Evolutionary conservation across 495 filamentous ascomycete species (phyloP).

Genomic region (Emericellopsis terricola): DNA sequence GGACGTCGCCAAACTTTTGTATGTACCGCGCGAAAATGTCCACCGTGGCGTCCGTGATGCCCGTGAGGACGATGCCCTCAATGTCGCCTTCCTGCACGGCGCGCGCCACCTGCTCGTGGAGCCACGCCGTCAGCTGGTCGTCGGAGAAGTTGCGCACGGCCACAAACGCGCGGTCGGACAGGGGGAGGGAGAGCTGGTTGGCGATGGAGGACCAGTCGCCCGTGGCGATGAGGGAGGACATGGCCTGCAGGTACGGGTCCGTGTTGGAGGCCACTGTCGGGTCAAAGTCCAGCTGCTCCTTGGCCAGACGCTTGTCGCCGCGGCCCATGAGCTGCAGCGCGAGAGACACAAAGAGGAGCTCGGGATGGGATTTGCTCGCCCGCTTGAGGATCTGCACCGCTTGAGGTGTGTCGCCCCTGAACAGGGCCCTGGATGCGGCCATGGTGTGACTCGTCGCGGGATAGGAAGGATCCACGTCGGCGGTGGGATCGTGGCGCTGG

Average conservation of each 20-base stretch:
- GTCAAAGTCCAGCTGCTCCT: constrained; percentile 26
- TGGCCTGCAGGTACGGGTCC: constrained; percentile 77
- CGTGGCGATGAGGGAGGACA: constrained; percentile 80
- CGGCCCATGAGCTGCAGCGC: constrained; percentile 31
- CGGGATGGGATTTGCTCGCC: constrained; percentile 27
- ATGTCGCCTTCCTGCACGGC: constrained; percentile 63
- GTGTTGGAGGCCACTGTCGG: constrained; percentile 27
- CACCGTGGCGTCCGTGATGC: constrained; percentile 58
- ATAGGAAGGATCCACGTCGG: constrained; percentile 32
- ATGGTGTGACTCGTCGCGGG: constrained; percentile 61
- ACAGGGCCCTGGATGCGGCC: constrained; percentile 60
- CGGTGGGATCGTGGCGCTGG: constrained; percentile 36
- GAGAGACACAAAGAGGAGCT: constrained; percentile 32
- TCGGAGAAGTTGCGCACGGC: constrained; percentile 75
- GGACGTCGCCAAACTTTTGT: constrained; percentile 68
- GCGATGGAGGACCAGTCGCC: constrained; percentile 76
- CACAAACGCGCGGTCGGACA: constrained; percentile 70
- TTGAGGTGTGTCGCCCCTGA: constrained; percentile 45
- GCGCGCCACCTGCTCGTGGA: constrained; percentile 39
- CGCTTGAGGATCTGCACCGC: constrained; percentile 32
- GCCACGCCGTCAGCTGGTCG: constrained; percentile 52
- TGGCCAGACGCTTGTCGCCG: constrained; percentile 10
- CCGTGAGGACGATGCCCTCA: constrained; percentile 76
- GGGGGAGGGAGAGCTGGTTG: constrained; percentile 62
- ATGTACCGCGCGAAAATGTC: constrained; percentile 81